Evolutionary conservation across 176 grass and related monocot species (phyloP), one percentile per base, ranked within the genome.

Genomic region (Zizania latifolia): DNA sequence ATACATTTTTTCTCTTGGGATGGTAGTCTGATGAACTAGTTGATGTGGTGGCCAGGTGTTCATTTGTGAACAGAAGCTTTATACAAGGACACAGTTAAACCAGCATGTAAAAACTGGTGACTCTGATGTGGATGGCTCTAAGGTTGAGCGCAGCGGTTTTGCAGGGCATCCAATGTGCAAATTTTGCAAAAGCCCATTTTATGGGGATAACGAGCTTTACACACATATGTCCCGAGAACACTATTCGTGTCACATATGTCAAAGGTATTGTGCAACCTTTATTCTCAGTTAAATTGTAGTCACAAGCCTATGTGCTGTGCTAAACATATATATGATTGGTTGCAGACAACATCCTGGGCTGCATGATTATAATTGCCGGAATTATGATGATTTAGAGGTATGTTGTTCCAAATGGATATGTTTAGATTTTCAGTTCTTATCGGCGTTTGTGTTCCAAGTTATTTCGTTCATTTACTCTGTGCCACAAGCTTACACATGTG

Each of bases 51-150:
- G 29, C 32, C 59, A 96, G 93, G 84, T 99, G 41, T 99, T 99
- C 71, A 99, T 94, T 76, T 99, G 89, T 66, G 95, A 99, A 68
- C 95, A 99, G 40, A 99, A 99, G 76, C 82, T 99, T 71, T 94
- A 99, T 79, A 86, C 86, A 72, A 90, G 85, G 48, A 10, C 76
- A 29, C 89, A 99, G 64, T 75, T 99, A 79, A 57, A 73, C 74
- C 91, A 94, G 45, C 95, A 94, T 81, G 86, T 79, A 70, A 92
- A 85, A 75, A 86, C 86, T 43, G 91, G 91, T 51, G 95, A 99
- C 69, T 90, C 91, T 58, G 95, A 99, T 69, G 95, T 99, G 28
- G 95, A 99, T 92, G 95, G 95, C 38, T 92, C 81, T 72, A 89
- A 99, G 69, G 85, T 88, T 77, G 95, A 98, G 72, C 91, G 89